Percentiles rank a stretch among this genome's conserved stretches.
phyloP scores from a whole-genome alignment of 1,284 basidiomycete genomes.

The Fomes fomentarius region DNA sequence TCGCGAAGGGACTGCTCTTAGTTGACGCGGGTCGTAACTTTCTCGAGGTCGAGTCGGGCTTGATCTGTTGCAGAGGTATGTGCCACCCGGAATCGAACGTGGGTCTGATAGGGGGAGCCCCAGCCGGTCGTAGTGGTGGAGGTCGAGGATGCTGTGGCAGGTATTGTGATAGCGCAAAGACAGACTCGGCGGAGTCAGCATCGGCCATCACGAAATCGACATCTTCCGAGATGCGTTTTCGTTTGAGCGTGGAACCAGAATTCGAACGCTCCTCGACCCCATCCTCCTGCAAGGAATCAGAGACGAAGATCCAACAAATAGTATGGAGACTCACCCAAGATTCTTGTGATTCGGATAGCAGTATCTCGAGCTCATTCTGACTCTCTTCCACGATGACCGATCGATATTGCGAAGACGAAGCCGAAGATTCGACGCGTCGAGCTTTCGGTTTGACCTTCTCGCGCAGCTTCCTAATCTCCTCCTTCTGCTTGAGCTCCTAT shows the following conservation, averaged over 20 bases:
- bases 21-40: neutral
- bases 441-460: slow-evolving; percentile 8
- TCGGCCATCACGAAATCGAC: neutral
- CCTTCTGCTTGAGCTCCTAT: slow-evolving; percentile 26
- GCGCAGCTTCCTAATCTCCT: slow-evolving; percentile 19
- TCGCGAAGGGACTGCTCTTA: neutral
- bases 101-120: neutral
- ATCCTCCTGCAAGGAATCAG: neutral
- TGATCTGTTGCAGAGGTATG: neutral
- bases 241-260: neutral
- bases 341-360: neutral
- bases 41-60: slow-evolving; percentile 7
- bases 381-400: neutral
- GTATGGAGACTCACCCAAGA: neutral
- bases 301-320: neutral
- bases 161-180: neutral
- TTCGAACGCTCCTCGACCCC: neutral
- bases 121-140: neutral
- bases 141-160: neutral
- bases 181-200: neutral
- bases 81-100: slow-evolving; percentile 19
- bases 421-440: neutral
- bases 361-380: neutral
- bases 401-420: neutral
- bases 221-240: slow-evolving; percentile 11